Evolutionary conservation across 176 grass and related monocot genomes (phyloP), one percentile per base, ranked within the genome.

Genomic region (Dactylis glomerata): DNA sequence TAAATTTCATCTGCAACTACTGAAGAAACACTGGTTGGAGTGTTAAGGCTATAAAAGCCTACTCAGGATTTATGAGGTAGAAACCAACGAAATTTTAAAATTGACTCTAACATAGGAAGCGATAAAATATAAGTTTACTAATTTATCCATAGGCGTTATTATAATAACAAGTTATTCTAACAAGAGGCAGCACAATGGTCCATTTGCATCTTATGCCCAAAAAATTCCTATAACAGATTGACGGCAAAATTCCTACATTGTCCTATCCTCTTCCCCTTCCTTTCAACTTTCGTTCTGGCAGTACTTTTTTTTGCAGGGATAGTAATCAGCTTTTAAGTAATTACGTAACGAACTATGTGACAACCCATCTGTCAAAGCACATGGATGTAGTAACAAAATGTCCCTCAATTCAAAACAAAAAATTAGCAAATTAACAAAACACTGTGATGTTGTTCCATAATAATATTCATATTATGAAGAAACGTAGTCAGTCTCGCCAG

Each of bases 1-100:
- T 32, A 67, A 62, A 34, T 24, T 72, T 78, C 13, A 22, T 68
- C 45, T 68, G 45, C 23, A 68, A 67, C 3, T 51, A 47, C 30
- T 81, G 30, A 68, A 32, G 44, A 81, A 51, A 12, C 30, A 27
- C 61, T 40, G 49, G 24, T n/a, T 13, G 20, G 20, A 12, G 22
- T 68, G 49, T 76, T 69, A 77, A 41, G 6, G 41, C 52, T 55
- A 65, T 37, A 70, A 37, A 70, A 51, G 23, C 30, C 75, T 64
- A 40, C 34, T 79, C 56, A 73, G 44, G 45, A 84, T 63, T 32
- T 72, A 77, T 68, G 49, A 88, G 22, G 31, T 41, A 51, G 55
- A 11, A 81, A 42, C n/a, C 14, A 49, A 42, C 24, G 38, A 50
- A 61, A 79, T 24, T 23, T 42, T 23, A 12, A 41, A 23, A 12